These are phyloP conservation scores for Trypanosoma avium DNA, from an alignment of 208 protist species.

Conservation along the genomic window DNA sequence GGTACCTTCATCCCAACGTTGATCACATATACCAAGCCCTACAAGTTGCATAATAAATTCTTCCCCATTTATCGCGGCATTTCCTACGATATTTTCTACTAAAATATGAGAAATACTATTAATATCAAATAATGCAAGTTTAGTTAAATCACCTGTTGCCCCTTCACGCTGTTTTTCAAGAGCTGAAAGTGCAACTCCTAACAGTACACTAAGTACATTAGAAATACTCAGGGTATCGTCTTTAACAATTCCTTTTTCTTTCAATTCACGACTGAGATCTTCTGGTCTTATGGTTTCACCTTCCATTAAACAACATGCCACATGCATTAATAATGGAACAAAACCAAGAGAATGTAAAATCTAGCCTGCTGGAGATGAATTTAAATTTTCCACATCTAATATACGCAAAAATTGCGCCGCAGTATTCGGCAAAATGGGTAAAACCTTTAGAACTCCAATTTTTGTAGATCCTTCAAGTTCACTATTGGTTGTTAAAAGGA, in stretches of 20 bases:
- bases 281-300: conserved; percentile 27
- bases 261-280: conserved; percentile 30
- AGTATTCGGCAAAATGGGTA: conserved; percentile 35
- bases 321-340: conserved; percentile 72
- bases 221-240: conserved; percentile 65
- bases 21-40: conserved; percentile 56
- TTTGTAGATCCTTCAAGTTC: conserved; percentile 25
- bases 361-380: conserved; percentile 12
- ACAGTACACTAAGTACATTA: conserved; percentile 40
- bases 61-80: conserved; percentile 34
- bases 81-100: conserved; percentile 43
- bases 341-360: conserved; percentile 40
- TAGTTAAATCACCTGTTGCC: conserved; percentile 34
- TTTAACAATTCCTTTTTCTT: conserved; percentile 29
- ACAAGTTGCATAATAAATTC: conserved; percentile 40
- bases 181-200: conserved; percentile 43
- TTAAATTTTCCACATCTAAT: conserved; percentile 30
- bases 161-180: conserved; percentile 40
- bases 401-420: conserved; percentile 34
- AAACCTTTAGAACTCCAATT: conserved; percentile 29
- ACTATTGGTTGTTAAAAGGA: conserved; percentile 57
- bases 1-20: conserved; percentile 66
- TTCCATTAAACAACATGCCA: conserved; percentile 51
- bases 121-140: conserved; percentile 60
- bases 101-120: conserved; percentile 57